Conservation (phyloP, 257 asterid species). For the Solanum dulcamara region DNA sequence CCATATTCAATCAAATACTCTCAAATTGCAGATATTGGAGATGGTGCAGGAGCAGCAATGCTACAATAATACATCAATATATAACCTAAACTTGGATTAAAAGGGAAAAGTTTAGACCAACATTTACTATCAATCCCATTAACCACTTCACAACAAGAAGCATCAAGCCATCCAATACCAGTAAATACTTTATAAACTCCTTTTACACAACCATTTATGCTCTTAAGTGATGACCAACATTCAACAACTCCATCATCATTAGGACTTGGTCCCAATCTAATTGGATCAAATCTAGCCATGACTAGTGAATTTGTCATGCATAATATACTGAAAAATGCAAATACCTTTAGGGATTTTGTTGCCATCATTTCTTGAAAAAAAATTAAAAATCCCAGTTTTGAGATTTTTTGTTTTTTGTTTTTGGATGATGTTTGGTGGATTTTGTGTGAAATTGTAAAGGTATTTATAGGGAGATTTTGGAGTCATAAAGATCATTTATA, state of each 20-base stretch:
- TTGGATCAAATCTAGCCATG: background rate
- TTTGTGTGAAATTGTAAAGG: background rate
- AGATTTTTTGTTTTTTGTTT: background rate
- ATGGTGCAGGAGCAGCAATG: background rate
- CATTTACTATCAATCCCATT: constrained; percentile 7
- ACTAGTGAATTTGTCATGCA: background rate
- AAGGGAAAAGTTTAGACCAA: constrained; percentile 17
- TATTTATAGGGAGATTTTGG: background rate
- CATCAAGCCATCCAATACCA: constrained; percentile 4
- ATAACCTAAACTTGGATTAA: background rate
- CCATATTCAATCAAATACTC: background rate
- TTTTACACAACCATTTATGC: background rate
- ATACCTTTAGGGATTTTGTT: background rate
- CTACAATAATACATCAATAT: background rate
- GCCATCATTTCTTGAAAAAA: background rate
- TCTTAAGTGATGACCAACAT: background rate
- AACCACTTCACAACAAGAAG: constrained; percentile 14
- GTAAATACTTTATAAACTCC: background rate
- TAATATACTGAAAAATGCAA: background rate
- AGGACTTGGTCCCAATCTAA: background rate
- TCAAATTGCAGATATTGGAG: background rate
- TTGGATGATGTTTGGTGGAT: background rate
- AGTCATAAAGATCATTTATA: background rate
- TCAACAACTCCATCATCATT: background rate
- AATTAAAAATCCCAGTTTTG: background rate